Evolutionary conservation across 2,329 filamentous ascomycete species (phyloP).

Genomic region (Exophiala sp.): DNA sequence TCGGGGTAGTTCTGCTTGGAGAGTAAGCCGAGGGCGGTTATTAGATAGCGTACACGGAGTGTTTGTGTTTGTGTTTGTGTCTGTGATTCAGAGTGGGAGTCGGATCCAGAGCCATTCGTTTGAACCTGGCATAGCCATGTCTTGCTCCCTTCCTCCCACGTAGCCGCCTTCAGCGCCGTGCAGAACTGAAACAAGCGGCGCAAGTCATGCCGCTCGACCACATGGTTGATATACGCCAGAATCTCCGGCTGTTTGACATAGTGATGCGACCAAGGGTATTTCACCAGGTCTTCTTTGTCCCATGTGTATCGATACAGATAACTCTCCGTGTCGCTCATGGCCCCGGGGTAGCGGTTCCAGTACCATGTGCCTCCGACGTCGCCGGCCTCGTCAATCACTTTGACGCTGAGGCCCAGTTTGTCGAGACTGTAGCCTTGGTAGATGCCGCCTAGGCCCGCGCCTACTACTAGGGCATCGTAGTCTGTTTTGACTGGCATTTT

Average conservation of each 20-base stretch:
- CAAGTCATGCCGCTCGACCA: slow-evolving; percentile 42
- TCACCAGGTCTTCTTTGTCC: slow-evolving; percentile 28
- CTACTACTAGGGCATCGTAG: slow-evolving; percentile 8
- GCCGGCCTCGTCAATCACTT: slow-evolving; percentile 49
- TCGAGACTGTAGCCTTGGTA: slow-evolving; percentile 50
- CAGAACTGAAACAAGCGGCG: slow-evolving; percentile 44
- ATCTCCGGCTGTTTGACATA: slow-evolving; percentile 35
- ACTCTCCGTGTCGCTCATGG: slow-evolving; percentile 28
- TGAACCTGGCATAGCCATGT: slow-evolving; percentile 41
- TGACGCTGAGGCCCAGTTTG: slow-evolving; percentile 44
- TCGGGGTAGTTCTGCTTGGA: slow-evolving; percentile 37
- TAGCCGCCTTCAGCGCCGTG: slow-evolving; percentile 38
- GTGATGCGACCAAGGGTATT: slow-evolving; percentile 20
- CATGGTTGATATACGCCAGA: slow-evolving; percentile 43
- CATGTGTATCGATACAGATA: slow-evolving; percentile 38
- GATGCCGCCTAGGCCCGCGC: slow-evolving; percentile 39
- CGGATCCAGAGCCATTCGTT: too few species aligned
- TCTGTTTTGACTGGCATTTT: too few species aligned
- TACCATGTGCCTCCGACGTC: slow-evolving; percentile 39
- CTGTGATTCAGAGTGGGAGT: too few species aligned
- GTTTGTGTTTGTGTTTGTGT: too few species aligned
- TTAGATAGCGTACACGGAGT: slow-evolving; percentile 37
- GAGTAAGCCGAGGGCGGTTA: slow-evolving; percentile 38
- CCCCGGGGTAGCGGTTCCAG: slow-evolving; percentile 39
- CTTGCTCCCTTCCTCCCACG: slow-evolving; percentile 17